Base-by-base conservation (phyloP, 108 stramenopile species). In the Pseudonitzschia multiseries region DNA sequence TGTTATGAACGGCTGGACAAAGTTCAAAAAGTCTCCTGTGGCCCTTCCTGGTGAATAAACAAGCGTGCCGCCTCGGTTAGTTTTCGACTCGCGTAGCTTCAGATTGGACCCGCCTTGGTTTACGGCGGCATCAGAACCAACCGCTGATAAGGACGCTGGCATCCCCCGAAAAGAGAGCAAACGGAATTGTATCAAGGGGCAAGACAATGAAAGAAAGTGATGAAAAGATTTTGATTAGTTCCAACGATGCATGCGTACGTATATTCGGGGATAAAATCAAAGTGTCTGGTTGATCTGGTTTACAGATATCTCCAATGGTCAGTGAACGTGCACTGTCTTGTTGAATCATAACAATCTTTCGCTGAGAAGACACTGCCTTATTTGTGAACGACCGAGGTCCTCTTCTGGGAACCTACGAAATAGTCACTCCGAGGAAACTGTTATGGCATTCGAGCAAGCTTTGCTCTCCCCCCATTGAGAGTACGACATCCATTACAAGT, bases 1-100 rank as follows among this genome's bases (percentile, higher is more conserved):
- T 4, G 18, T 21, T 46, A 66, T 31, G 32, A 74, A 57, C 43
- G 73, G 73, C 36, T 41, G 73, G 4, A 74, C 65, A 26, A 53
- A 74, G 32, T 15, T 32, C 24, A 27, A 40, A 54, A 74, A 74
- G 14, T 53, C 28, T 26, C 41, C 61, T 42, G 26, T 29, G 17
- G 48, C 44, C 28, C 50, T 26, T 13, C 8, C 24, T 21, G 71
- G 61, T 48, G 24, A 27, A 29, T 61, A n/a, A 29, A 72, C 41
- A 28, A 61, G 43, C 44, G 44, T 22, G 33, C 71, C 59, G n/a
- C 71, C 71, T 28, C 54, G 71, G 26, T 29, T 57, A 14, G 21
- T 40, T 50, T 44, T 67, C 27, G 44, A 28, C n/a, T 48, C 26
- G 24, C 10, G 21, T 28, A 67, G 6, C 44, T 24, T 44, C 24